These are phyloP conservation scores for Thalassiosira exigua DNA, from an alignment of 352 stramenopile species.

Conservation along the genomic window DNA sequence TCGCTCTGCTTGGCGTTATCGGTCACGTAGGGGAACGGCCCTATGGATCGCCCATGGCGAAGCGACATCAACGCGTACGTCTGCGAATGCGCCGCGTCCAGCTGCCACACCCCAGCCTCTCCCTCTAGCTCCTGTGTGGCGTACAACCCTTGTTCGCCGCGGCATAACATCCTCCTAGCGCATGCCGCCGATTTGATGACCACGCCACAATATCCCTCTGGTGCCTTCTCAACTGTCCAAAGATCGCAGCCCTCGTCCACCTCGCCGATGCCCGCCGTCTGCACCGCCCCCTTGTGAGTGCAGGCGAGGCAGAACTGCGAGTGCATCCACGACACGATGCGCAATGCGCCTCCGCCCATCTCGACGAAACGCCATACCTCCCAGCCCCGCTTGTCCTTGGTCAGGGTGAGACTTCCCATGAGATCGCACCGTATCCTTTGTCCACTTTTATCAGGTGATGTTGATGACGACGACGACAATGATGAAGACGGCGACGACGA, in stretches of 20 bases:
- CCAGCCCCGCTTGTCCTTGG: constrained; percentile 20
- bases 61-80: constrained; percentile 39
- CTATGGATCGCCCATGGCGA: constrained; percentile 34
- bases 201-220: constrained; percentile 16
- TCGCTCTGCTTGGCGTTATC: constrained; percentile 47
- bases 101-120: constrained; percentile 40
- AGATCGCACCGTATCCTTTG: constrained; percentile 40
- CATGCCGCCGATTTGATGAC: constrained; percentile 27
- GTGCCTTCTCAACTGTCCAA: constrained; percentile 42
- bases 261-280: constrained; percentile 15
- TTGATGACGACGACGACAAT: background rate
- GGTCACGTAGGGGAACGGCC: constrained; percentile 55
- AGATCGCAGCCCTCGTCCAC: constrained; percentile 23
- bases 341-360: constrained; percentile 14
- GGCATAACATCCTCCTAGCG: constrained; percentile 11
- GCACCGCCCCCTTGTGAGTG: constrained; percentile 20
- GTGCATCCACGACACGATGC: constrained; percentile 42
- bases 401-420: constrained; percentile 25
- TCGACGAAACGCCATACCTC: constrained; percentile 46
- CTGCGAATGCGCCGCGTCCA: constrained; percentile 56
- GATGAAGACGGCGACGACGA: constrained; percentile 12
- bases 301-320: constrained; percentile 24
- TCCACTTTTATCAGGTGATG: constrained; percentile 7
- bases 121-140: constrained; percentile 19
- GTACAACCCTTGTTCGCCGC: background rate